These are phyloP conservation scores for Picea abies DNA, from an alignment of 83 land plant genomes.

Conservation along the genomic window DNA sequence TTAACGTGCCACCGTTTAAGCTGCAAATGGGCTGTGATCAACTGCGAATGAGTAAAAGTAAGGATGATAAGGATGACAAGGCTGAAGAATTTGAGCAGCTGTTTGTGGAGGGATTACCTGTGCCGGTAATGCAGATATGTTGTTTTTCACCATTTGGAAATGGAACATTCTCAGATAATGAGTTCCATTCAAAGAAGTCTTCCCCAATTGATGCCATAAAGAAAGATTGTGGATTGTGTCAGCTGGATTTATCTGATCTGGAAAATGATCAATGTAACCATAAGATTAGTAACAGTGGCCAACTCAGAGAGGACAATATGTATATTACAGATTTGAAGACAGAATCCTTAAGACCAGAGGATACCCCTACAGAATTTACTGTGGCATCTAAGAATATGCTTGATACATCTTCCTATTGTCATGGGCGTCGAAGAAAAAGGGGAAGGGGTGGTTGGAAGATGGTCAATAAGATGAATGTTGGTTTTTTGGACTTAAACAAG, in stretches of 20 bases:
- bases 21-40: slow-evolving; percentile 1
- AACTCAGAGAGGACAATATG: not conserved
- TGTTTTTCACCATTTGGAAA: not conserved
- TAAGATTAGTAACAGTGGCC: not conserved
- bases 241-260: not conserved
- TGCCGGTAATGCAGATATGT: slow-evolving; percentile 28
- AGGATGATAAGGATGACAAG: not conserved
- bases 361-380: not conserved
- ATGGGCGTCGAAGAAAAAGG: not conserved
- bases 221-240: not conserved
- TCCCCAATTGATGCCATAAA: not conserved
- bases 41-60: not conserved
- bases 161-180: not conserved
- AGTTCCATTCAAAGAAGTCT: not conserved
- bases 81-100: not conserved
- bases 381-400: not conserved
- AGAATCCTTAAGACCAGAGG: not conserved
- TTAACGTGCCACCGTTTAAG: slow-evolving; percentile 28
- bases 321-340: not conserved
- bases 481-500: not conserved
- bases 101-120: slow-evolving; percentile 18
- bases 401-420: not conserved
- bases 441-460: not conserved
- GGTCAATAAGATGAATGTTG: not conserved
- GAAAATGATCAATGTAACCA: not conserved